phyloP scores from a whole-genome alignment of 176 grass and related monocot genomes.

The Raddia guianensis region DNA sequence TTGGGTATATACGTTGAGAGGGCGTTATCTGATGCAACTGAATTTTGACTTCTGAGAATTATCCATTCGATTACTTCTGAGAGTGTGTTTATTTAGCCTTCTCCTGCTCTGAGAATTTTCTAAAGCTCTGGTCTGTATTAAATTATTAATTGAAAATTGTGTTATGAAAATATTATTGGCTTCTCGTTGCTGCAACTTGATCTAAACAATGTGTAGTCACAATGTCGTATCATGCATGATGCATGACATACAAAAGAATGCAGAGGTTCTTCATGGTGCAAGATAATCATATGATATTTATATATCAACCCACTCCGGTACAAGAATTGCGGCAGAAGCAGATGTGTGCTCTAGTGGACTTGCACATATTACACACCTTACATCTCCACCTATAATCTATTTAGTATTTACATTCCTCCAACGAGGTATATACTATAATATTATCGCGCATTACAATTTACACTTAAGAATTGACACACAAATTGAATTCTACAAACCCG shows the following conservation, averaged over 20 bases:
- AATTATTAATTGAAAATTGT: not conserved
- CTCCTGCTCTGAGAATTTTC: not conserved
- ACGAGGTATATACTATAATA: not conserved
- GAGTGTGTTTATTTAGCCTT: not conserved
- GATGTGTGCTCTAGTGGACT: not conserved
- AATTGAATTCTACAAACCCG: constrained; percentile 35
- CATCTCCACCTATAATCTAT: constrained; percentile 10
- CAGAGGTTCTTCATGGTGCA: not conserved
- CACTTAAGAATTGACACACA: constrained; percentile 6
- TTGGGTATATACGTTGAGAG: too few species aligned
- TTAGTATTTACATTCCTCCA: constrained; percentile 41
- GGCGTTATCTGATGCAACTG: too few species aligned
- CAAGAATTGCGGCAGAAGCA: not conserved
- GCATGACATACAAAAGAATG: not conserved
- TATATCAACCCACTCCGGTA: not conserved
- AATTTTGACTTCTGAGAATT: too few species aligned
- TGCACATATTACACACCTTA: constrained; percentile 15
- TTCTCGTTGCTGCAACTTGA: not conserved
- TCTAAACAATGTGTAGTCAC: not conserved
- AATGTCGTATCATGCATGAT: constrained; percentile 1
- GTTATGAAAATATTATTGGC: not conserved
- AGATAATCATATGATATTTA: not conserved
- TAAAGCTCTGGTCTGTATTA: not conserved
- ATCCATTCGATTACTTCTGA: too few species aligned
- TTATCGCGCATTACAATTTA: constrained; percentile 16